Percentiles rank a stretch among this genome's conserved stretches.
phyloP scores from a whole-genome alignment of 2,329 filamentous ascomycete species.

The Eutypa lata region DNA sequence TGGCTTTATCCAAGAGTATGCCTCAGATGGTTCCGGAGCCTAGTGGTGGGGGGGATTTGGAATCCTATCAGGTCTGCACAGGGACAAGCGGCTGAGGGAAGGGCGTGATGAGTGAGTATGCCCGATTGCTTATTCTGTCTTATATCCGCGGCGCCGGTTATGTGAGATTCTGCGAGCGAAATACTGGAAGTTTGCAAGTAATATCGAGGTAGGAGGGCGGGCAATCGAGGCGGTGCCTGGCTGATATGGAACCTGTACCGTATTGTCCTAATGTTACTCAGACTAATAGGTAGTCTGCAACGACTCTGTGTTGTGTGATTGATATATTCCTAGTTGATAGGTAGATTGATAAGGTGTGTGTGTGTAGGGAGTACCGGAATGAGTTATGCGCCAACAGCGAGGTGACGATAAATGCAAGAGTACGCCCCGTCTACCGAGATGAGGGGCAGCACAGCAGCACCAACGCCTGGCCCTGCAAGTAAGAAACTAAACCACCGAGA shows the following conservation, averaged over 20 bases:
- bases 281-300: neutral
- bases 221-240: neutral
- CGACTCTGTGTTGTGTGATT: neutral
- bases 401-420: neutral
- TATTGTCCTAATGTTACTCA: neutral
- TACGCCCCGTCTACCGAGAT: neutral
- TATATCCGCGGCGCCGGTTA: neutral
- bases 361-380: neutral
- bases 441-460: neutral
- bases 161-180: neutral
- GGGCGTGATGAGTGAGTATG: neutral
- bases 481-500: neutral
- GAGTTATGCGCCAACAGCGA: neutral
- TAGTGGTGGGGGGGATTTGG: neutral
- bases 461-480: neutral
- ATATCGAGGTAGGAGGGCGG: neutral
- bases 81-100: neutral
- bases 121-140: neutral
- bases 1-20: neutral
- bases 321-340: neutral
- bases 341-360: no score
- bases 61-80: neutral
- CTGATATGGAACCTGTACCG: neutral
- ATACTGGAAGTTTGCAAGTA: neutral
- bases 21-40: neutral